Evolutionary conservation across 345 rosid species (phyloP), one percentile per base, ranked within the genome.

Genomic region (Psidium friedrichsthalianum): DNA sequence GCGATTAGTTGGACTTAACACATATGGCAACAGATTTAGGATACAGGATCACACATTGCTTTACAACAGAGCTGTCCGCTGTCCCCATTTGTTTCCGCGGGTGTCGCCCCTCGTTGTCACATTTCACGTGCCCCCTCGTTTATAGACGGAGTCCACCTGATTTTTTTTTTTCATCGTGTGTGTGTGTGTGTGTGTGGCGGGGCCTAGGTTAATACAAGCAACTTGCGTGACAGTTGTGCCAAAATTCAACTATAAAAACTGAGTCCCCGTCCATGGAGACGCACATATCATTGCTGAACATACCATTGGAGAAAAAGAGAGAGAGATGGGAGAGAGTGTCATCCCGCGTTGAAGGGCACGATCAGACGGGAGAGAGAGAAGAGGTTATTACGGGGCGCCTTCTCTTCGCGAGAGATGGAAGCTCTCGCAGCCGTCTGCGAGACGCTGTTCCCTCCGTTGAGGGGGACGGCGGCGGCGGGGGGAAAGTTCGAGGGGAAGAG

Each of bases 381-480:
- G 13, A 69, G 56, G 25, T 89, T 85, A 82, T 74, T 88, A 90
- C 76, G 16, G 15, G 92, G 90, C 27, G 92, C 91, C 40, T 80
- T 95, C 84, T 88, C 93, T 57, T 87, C 90, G 40, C 85, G 74
- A 6, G 98, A 96, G 91, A 91, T 96, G 85, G 85, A 86, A 18
- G 56, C 95, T 2, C 82, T 96, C 86, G 83, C 89, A 20, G 87
- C 92, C 87, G 10, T 95, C 49, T 94, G 94, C n/a, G 94, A 94
- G 80, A 90, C 90, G 12, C 6, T 93, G 18, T 87, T 93, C 82
- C 97, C 98, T 78, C 83, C 96, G 87, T 87, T 20, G 88, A 27
- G 87, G 84, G 47, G 84, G 82, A 44, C 29, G 15, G 80, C 82
- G 93, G 57, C 2, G 21, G 25, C 8, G 8, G 36, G 16, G 27